Base-by-base conservation (phyloP, 805 yeast genomes). In the Komagataella ulmi region DNA sequence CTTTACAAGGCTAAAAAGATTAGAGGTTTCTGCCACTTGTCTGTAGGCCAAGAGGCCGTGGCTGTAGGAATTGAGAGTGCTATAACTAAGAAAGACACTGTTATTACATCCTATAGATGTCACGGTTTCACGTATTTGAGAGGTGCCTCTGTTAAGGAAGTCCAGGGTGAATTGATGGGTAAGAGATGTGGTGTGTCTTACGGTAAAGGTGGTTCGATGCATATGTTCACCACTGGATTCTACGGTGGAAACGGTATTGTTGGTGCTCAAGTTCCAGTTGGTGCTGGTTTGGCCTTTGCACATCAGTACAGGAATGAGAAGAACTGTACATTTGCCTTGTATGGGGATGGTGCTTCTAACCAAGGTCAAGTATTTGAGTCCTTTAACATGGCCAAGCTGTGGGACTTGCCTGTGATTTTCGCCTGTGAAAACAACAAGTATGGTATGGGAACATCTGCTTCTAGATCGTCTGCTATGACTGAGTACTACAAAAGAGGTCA, bases 131-230 rank as follows among this genome's bases (percentile, higher is more conserved):
- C 97, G 47, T 88, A 80, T 77, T 83, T 88, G 86, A 83, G 99
- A 71, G 99, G 99, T 58, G 87, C 95, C 19, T 74, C 96, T 17
- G 96, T 90, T 59, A 81, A 86, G 71, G 83, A 77, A 54, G 95
- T 93, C 53, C 73, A 93, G 59, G 98, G 96, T 57, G 99, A 93
- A 75, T 79, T 93, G 69, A 85, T 93, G 91, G 99, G 99, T 63
- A 85, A 85, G 75, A 83, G 96, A 75, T 74, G 84, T 53, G 98
- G 99, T 77, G 95, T 87, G 55, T 85, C 97, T 46, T 83, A 74
- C 73, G 99, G 99, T 75, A 93, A 93, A 74, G 99, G 99, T 76
- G 99, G 99, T 62, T 93, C 99, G 58, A 93, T 93, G 99, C 99
- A 93, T 76, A 87, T 93, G 90, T 93, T 83, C 69, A 87, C 95